Base-by-base conservation (phyloP, 306 rosid genomes). In the Vigna hirtella region DNA sequence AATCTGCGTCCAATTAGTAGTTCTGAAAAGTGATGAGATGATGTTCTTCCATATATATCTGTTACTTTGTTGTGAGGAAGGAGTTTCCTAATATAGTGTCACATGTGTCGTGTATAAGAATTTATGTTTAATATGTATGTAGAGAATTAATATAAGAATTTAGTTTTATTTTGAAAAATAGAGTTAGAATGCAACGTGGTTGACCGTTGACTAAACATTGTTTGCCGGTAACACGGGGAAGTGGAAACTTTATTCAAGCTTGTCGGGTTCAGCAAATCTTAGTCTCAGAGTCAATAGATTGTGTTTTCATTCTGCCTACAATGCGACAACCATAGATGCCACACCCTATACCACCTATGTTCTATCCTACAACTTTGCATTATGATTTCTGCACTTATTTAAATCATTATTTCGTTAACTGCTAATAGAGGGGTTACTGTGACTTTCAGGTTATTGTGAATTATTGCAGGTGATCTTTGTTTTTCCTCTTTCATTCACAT, bases 251-350 rank as follows among this genome's bases (percentile, higher is more conserved):
- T 82, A 70, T 30, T 51, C 55, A 12, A 63, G 0, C 42, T 52
- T 70, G 81, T 76, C 59, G 74, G 79, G 32, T 72, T 75, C 43
- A 63, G n/a, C 58, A 81, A 81, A 81, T 74, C 81, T 68, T 24
- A 43, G 1, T 72, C 7, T 24, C 70, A 38, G 79, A 64, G 69
- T 14, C 45, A 14, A 42, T 80, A 80, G 84, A 80, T 80, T 64
- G 43, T 38, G 9, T 72, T 7, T 26, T 22, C 51, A 38, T 72
- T 79, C 59, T 80, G 79, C 79, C 22, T 65, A 62, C 20, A 80
- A 65, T 73, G 68, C 32, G 12, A 80, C 63, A 32, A 65, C 59
- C 83, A 79, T 7, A 57, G 9, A 26, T 7, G 34, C 3, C 56
- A 32, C 4, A 36, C 2, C 7, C 74, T 65, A 36, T 62, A 12